Evolutionary conservation across 2,329 filamentous ascomycete genomes (phyloP), one percentile per base, ranked within the genome.

Genomic region (Drechslerella coelobrocha): DNA sequence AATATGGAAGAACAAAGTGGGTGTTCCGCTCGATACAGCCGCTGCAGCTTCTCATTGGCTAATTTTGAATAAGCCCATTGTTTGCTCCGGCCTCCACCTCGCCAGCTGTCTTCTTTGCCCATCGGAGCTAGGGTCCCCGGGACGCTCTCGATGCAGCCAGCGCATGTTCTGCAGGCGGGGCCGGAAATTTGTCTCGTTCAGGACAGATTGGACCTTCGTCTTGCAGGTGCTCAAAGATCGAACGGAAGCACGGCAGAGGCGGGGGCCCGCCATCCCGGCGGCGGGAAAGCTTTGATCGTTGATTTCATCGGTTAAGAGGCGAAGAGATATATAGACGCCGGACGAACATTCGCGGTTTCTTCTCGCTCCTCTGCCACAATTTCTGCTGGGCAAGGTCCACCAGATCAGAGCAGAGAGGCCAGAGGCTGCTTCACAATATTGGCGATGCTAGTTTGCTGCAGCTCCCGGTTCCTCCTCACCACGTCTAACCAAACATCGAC

Each of bases 51-150:
- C 17, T 10, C 34, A 17, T 14, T 56, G 21, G 23, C 37, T 56
- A 29, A 19, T 21, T 47, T 27, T 24, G 19, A 6, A 29, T 4
- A 5, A 39, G 34, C 34, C 12, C 34, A 39, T 39, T 39, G 34
- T 45, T 19, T 61, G 8, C n/a, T 48, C 27, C 14, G 26, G 26
- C 43, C 41, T 60, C 62, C 62, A 61, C 63, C 41, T 24, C 52
- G 52, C 65, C 51, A 61, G 57, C 51, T 61, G 63, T 69, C 34
- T 69, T 69, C 55, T 51, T 27, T 62, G 37, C 62, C 45, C n/a
- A n/a, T n/a, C 59, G 14, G 47, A 59, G 51, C 43, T 45, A 56
- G 57, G 65, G 41, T 26, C 57, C 63, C 65, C 53, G 56, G 65
- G 34, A 29, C 56, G 48, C 52, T 41, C 57, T 53, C 48, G 17